A percentile compares a stretch with the other conserved stretches of the same genome.
Evolutionary conservation across 1,284 basidiomycete species (phyloP).

Genomic region (Stereum hirsutum): DNA sequence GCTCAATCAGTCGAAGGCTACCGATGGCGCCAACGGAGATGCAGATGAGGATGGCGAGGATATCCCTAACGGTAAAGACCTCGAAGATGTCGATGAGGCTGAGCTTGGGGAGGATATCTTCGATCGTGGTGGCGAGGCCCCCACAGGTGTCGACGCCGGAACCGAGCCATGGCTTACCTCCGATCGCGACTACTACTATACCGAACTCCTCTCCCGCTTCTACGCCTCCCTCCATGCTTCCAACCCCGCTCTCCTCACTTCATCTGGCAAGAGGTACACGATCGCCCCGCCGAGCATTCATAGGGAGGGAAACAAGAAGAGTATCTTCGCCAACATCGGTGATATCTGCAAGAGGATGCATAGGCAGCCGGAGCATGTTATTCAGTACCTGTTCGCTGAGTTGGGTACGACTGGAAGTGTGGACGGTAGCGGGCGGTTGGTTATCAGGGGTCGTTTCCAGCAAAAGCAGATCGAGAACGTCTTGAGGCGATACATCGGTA

Average conservation of each 20-base stretch:
- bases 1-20: constrained; percentile 57
- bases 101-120: constrained; percentile 86
- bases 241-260: constrained; percentile 86
- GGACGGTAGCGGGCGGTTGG: constrained; percentile 86
- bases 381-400: constrained; percentile 96
- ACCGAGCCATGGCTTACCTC: constrained; percentile 84
- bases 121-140: constrained; percentile 46
- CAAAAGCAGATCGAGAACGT: constrained; percentile 99
- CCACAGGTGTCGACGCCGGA: constrained; percentile 53
- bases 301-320: constrained; percentile 94
- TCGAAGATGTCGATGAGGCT: constrained; percentile 66
- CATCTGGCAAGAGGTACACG: constrained; percentile 88
- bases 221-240: constrained; percentile 89
- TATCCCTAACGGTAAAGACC: constrained; percentile 46
- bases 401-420: constrained; percentile 97
- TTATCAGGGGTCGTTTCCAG: constrained; percentile 97
- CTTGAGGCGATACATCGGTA: constrained; percentile 91
- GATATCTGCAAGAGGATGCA: constrained; percentile 99
- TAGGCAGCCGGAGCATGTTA: constrained; percentile 98
- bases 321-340: constrained; percentile 92
- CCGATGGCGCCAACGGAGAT: constrained; percentile 43
- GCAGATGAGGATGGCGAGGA: constrained; percentile 43
- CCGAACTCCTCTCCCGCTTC: constrained; percentile 92
- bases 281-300: constrained; percentile 95
- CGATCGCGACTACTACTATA: constrained; percentile 92